A percentile compares a stretch with the other conserved stretches of the same genome.
These are phyloP conservation scores for Nitzschia putrida DNA, from an alignment of 108 stramenopile genomes.

Conservation along the genomic window DNA sequence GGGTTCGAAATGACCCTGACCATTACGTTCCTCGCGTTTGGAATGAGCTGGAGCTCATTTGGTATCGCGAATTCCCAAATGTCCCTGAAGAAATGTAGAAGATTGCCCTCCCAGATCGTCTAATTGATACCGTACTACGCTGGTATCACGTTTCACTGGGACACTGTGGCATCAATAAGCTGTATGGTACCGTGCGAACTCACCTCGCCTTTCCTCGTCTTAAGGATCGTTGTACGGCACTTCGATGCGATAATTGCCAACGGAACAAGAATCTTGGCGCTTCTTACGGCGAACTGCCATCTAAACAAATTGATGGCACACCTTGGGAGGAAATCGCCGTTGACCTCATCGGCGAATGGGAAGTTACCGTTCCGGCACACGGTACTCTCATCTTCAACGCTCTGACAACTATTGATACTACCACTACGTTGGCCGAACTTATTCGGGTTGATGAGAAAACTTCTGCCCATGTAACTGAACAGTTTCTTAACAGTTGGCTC, in stretches of 20 bases:
- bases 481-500: slow-evolving; percentile 41
- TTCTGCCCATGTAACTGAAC: slow-evolving; percentile 7
- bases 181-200: slow-evolving; percentile 16
- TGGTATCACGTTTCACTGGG: slow-evolving; percentile 35
- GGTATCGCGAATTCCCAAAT: too few species aligned
- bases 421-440: slow-evolving; percentile 35
- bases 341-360: slow-evolving; percentile 53
- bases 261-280: slow-evolving; percentile 10
- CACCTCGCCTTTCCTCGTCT: slow-evolving; percentile 13
- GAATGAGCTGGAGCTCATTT: too few species aligned
- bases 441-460: slow-evolving; percentile 28
- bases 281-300: slow-evolving; percentile 35
- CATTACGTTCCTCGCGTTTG: too few species aligned
- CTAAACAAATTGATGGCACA: background rate
- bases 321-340: slow-evolving; percentile 40
- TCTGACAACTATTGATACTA: slow-evolving; percentile 35
- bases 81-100: too few species aligned
- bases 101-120: too few species aligned
- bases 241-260: slow-evolving; percentile 27
- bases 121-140: too few species aligned
- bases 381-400: too few species aligned
- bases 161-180: slow-evolving; percentile 24
- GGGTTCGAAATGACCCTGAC: too few species aligned
- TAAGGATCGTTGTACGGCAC: background rate
- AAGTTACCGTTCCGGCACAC: too few species aligned